Evolutionary conservation across 805 yeast genomes (phyloP), one percentile per base, ranked within the genome.

Genomic region (Starmerella vitae): DNA sequence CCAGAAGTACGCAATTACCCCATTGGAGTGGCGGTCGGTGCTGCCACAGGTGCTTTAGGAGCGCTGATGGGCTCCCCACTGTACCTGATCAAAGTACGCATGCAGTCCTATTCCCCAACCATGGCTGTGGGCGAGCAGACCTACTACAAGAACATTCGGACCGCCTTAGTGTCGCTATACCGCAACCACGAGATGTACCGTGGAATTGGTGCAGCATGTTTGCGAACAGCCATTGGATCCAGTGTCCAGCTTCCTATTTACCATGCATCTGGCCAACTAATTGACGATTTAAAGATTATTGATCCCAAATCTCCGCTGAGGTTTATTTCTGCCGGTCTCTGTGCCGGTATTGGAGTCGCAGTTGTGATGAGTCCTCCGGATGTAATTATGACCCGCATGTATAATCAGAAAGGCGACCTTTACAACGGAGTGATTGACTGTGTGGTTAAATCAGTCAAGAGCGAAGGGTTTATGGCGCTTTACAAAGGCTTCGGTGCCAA

Each of bases 291-390:
- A 50, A 65, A 71, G 21, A 26, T 76, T 14, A 38, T 47, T 12
- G 57, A 59, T 4, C 79, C 78, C 30, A 69, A 86, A 2, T 39
- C 46, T 10, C 45, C 42, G 14, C 36, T 36, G 31, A 27, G 38
- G 30, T 47, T 44, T 35, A 35, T 49, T 14, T 12, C 38, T 3
- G 36, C 51, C 18, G 48, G 49, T 10, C 65, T 68, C 2, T 63
- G 70, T 46, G 77, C 95, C 6, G 98, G 98, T 33, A 57, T 85
- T 30, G 95, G 94, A 51, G 97, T 91, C 24, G 86, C 93, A 37
- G 66, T 86, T 17, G 94, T 83, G 24, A 88, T 91, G 96, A 91
- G 86, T 58, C 97, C 98, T 13, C 85, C 94, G 74, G 98, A 91
- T 60, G 97, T 91, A 33, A 71, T 91, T 37, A 66, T 91, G 62